Evolutionary conservation across 768 basidiomycete species (phyloP).

Genomic region (Lactarius sp.): DNA sequence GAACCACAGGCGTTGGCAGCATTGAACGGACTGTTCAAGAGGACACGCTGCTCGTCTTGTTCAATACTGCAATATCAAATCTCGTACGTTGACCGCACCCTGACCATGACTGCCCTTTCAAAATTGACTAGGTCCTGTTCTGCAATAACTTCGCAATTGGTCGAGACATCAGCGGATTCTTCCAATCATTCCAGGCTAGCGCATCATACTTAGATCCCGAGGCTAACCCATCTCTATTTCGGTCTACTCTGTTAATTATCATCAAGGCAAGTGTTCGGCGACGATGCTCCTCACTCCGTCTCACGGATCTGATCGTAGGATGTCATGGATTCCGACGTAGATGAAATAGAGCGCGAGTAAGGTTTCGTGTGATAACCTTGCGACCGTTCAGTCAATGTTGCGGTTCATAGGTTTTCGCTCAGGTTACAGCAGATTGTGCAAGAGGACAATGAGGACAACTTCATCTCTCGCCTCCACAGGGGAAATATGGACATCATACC

Average conservation of each 20-base stretch:
- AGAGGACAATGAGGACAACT: slow-evolving; percentile 55
- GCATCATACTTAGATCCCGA: slow-evolving; percentile 50
- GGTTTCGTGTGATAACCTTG: slow-evolving; percentile 19
- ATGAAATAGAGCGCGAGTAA: slow-evolving; percentile 54
- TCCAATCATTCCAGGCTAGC: slow-evolving; percentile 59
- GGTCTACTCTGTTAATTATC: slow-evolving; percentile 54
- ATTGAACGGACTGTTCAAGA: slow-evolving; percentile 62
- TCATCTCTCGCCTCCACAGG: slow-evolving; percentile 54
- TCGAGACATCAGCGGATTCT: slow-evolving; percentile 54
- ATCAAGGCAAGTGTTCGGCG: slow-evolving; percentile 44
- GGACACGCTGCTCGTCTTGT: slow-evolving; percentile 57
- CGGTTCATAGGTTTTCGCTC: slow-evolving; percentile 42
- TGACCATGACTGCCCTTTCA: slow-evolving; percentile 20
- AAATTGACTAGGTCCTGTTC: slow-evolving; percentile 51
- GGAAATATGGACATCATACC: slow-evolving; percentile 55
- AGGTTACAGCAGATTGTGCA: slow-evolving; percentile 61
- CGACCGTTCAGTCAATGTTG: not conserved
- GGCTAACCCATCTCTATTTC: slow-evolving; percentile 54
- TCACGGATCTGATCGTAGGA: slow-evolving; percentile 40
- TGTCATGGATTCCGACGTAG: slow-evolving; percentile 56
- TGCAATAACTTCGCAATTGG: slow-evolving; percentile 62
- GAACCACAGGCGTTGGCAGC: slow-evolving; percentile 48
- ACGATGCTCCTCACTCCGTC: not conserved
- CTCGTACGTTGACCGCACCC: slow-evolving; percentile 37
- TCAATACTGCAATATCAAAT: slow-evolving; percentile 63